Evolutionary conservation across 352 stramenopile genomes (phyloP), one percentile per base, ranked within the genome.

Genomic region (Phytophthora pisi): DNA sequence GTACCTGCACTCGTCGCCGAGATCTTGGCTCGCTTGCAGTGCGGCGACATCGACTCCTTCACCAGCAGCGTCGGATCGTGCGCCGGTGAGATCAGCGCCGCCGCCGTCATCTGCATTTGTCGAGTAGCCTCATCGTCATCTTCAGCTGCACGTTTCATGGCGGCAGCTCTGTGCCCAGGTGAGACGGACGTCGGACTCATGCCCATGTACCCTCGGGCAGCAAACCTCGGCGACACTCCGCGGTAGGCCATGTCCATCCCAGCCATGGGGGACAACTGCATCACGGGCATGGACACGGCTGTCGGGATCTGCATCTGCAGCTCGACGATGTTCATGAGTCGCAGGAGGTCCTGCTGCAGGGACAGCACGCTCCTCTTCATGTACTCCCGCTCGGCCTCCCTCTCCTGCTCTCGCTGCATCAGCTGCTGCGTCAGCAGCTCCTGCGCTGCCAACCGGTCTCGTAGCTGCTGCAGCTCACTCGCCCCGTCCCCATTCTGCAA

Each of bases 321-420:
- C 67, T 92, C 82, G 5, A 92, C 77, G 31, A 91, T 91, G 57
- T 84, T 80, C 84, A 92, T 90, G 28, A 92, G 67, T 11, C 84
- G 80, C 38, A 92, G 83, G 2, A 92, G 71, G 31, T 92, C 84
- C 38, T 91, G 84, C 57, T 92, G 84, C 5, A 92, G 68, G 7
- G 84, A 83, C 36, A 92, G 42, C 16, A 92, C 82, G 49, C 82
- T 90, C 62, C 71, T 80, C 38, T 82, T 81, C 61, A 92, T 65
- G 52, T 81, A 79, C 11, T 89, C 80, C 6, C 69, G 71, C 31
- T 92, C 84, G 0, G 54, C 55, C 23, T 81, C 72, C 0, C 72
- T 67, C 13, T 58, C 15, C 3, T 61, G 50, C 10, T 90, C 81
- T 20, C 76, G 61, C 15, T 84, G 58, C 2, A 61, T 47, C 11